Evolutionary conservation across 73 alveolate genomes (phyloP), one percentile per base, ranked within the genome.

Genomic region (Paramecium primaurelia): DNA sequence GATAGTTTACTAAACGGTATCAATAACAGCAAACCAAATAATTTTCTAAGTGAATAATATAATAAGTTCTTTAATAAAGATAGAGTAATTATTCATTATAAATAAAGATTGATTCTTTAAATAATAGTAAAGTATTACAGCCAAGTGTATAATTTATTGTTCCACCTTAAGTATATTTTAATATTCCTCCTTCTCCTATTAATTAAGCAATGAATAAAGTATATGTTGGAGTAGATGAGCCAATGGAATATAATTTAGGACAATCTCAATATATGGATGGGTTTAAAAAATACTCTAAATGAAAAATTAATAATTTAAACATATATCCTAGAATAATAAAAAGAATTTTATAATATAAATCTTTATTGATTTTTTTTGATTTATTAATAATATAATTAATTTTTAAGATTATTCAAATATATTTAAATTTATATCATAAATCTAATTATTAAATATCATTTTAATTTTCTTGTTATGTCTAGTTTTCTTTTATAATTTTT

Each of bases 171-270:
- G 84, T 64, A 14, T 64, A 64, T 64, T 64, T 64, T 26, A 64
- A 64, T 64, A 64, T 64, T 64, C 42, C 42, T 64, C 84, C 84
- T 32, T 64, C 84, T 2, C 84, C 84, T 25, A 64, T 64, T 4
- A 26, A 11, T 64, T 12, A 64, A 42, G 84, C 84, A 14, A 64
- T 64, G 84, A 64, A 64, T 10, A 64, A 64, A 64, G 84, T 64
- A 3, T 64, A 32, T 64, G 84, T 64, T 6, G 84, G 84, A 64
- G 84, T 64, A 32, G 84, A 64, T 64, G 84, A 64, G 9, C 84
- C 84, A 32, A 64, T 11, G 26, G 84, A 64, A 18, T 54, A 54
- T 42, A 64, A 64, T 64, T 6, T 64, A 34, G 84, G 84, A 32
- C 30, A 32, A 10, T 20, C 84, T 64, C 30, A 64, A 34, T 64